A percentile compares a stretch with the other conserved stretches of the same genome.
Evolutionary conservation across 202 grass and related monocot species (phyloP).

Genomic region (Schoenoplectus triqueter): DNA sequence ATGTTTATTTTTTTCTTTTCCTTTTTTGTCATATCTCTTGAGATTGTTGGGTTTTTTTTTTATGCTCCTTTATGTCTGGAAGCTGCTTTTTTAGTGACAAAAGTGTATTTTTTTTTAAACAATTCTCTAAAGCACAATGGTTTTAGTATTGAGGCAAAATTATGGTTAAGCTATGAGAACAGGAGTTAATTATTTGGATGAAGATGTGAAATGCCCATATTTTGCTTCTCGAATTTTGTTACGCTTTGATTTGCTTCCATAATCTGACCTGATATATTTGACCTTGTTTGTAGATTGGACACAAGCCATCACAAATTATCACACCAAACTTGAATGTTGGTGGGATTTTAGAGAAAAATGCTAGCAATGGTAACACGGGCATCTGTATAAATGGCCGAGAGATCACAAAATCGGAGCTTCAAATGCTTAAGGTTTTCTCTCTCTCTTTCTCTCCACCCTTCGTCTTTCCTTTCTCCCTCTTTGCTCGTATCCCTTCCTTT

Average conservation of each 20-base stretch:
- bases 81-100: neutral
- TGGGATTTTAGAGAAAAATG: constrained; percentile 59
- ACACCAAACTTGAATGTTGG: constrained; percentile 82
- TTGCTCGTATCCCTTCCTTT: neutral
- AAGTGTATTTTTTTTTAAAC: neutral
- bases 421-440: constrained; percentile 85
- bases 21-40: neutral
- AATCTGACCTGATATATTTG: constrained; percentile 1
- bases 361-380: constrained; percentile 86
- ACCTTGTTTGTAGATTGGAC: constrained; percentile 60
- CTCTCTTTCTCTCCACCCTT: neutral
- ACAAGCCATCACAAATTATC: constrained; percentile 93
- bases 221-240: constrained; percentile 9
- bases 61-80: neutral
- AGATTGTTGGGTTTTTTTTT: constrained; percentile 21
- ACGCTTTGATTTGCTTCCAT: neutral
- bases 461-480: neutral
- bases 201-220: constrained; percentile 24
- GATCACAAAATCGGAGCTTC: constrained; percentile 92
- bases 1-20: constrained; percentile 1
- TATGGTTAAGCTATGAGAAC: neutral
- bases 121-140: neutral
- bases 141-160: neutral
- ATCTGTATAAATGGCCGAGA: constrained; percentile 94
- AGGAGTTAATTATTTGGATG: neutral